Conservation (phyloP, 805 yeast species). For the Metschnikowia picachoensis region DNA sequence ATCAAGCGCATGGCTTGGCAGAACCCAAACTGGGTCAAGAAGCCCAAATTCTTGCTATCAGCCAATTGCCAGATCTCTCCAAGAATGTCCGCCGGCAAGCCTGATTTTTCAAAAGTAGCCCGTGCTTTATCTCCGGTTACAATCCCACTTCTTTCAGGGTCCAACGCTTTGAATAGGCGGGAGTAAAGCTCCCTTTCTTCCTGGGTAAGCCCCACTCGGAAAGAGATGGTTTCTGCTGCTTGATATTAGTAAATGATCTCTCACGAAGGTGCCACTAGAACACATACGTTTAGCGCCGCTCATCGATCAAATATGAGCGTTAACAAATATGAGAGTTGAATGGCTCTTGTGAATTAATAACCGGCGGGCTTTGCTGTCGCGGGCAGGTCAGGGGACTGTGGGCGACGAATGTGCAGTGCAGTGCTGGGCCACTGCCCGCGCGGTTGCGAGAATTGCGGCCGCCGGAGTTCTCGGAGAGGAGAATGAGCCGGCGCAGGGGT, state of each 20-base stretch:
- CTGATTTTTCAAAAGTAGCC: slow-evolving; percentile 78
- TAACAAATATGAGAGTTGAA: background rate
- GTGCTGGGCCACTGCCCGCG: background rate
- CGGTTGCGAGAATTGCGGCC: background rate
- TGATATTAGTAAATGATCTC: background rate
- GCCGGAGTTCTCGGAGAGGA: background rate
- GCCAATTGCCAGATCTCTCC: slow-evolving; percentile 95
- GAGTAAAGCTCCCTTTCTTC: slow-evolving; percentile 77
- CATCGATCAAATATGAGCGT: too few species aligned
- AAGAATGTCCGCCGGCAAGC: slow-evolving; percentile 68
- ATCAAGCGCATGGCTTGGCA: slow-evolving; percentile 83
- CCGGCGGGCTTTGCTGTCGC: slow-evolving; percentile 1
- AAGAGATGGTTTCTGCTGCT: slow-evolving; percentile 21
- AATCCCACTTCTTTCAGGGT: slow-evolving; percentile 71
- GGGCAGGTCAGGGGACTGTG: slow-evolving; percentile 1
- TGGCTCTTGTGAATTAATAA: background rate
- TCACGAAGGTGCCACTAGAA: background rate
- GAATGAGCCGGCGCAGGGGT: background rate
- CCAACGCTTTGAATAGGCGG: slow-evolving; percentile 74
- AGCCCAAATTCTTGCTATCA: slow-evolving; percentile 87
- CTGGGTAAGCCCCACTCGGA: slow-evolving; percentile 50
- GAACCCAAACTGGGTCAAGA: slow-evolving; percentile 75
- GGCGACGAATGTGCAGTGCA: slow-evolving; percentile 3
- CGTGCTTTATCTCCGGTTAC: slow-evolving; percentile 88
- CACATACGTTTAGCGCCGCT: too few species aligned